Base-by-base conservation (phyloP, 495 filamentous ascomycete species). In the Hypoxylon perforatum region DNA sequence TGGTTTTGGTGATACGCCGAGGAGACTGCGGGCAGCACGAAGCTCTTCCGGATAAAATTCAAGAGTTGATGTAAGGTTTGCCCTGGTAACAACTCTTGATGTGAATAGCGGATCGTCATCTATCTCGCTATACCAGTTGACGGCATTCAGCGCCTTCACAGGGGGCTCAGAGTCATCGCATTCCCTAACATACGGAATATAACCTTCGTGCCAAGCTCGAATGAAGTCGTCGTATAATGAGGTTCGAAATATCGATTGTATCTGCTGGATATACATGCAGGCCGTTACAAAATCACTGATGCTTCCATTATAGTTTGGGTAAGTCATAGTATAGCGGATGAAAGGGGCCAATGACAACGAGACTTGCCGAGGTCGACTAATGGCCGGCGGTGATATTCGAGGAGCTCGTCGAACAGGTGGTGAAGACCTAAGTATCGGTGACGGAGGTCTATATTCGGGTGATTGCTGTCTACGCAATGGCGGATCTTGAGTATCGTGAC, bases 151-250 rank as follows among this genome's bases (percentile, higher is more conserved):
- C 1, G 49, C 54, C 38, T 71, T 62, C 10, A 51, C 18, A 1
- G 76, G 57, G 5, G 54, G 56, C 1, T 69, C 19, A 0, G 59
- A 18, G 7, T 47, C 18, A 6, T 72, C 72, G 1, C 65, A 61
- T 0, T 63, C 47, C 12, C n/a, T 23, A 22, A 81, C 75, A 36
- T 85, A 84, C 0, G 69, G 54, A 0, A 78, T 25, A 53, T 80
- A 86, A 1, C 79, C 77, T 1, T 70, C 59, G n/a, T 75, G 72
- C 61, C 80, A 81, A 3, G 80, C 77, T 12, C 82, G 76, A 53
- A 92, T 80, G 66, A 90, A 90, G 57, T 93, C 90, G 70, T 93
- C 90, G 74, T 86, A 92, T 0, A 90, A 61, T 10, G 70, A 73
- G 4, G 72, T 73, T 15, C 72, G 63, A 44, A 75, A 70, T 30